These are phyloP conservation scores for Penicillium sp. DNA, from an alignment of 2,329 filamentous ascomycete genomes.

Conservation along the genomic window DNA sequence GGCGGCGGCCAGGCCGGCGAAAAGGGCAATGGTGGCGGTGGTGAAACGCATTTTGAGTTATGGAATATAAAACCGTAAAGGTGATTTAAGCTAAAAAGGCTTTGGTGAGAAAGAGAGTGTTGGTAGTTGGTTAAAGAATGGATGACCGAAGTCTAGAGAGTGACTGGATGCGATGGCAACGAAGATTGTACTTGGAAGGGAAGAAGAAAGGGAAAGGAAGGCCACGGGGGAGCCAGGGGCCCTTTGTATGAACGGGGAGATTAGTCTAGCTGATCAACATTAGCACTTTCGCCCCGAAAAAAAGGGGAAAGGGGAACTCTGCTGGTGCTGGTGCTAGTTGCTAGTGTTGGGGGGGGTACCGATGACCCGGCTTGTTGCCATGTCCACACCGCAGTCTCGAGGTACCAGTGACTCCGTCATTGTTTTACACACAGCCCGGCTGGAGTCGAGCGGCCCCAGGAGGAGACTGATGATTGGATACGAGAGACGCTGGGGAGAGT, in stretches of 20 bases:
- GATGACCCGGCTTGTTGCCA: background rate
- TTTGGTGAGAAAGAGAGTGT: conserved; percentile 33
- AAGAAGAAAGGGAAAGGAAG: conserved; percentile 28
- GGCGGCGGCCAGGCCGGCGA: conserved; percentile 46
- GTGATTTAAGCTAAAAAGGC: conserved; percentile 30
- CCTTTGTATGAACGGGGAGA: conserved; percentile 47
- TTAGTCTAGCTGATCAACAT: conserved; percentile 39
- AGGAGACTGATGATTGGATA: conserved; percentile 19
- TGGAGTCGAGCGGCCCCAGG: conserved; percentile 3
- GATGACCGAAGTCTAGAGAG: conserved; percentile 49
- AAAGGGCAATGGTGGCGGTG: conserved; percentile 44
- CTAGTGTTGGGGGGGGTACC: too few relatives aligned
- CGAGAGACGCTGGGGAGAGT: conserved; percentile 8
- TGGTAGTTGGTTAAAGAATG: conserved; percentile 47
- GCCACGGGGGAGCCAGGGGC: conserved; percentile 30
- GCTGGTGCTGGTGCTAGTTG: too few relatives aligned
- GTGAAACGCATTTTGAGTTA: conserved; percentile 52
- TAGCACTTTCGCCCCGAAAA: background rate
- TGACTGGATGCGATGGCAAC: conserved; percentile 37
- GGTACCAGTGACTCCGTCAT: conserved; percentile 9
- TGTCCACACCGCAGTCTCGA: background rate
- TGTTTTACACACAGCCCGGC: conserved; percentile 15
- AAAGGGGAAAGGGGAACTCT: conserved; percentile 5
- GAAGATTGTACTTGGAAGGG: conserved; percentile 38
- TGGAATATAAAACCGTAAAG: conserved; percentile 37